These are phyloP conservation scores for Penicillium sp. DNA, from an alignment of 2,329 filamentous ascomycete genomes.

Conservation along the genomic window DNA sequence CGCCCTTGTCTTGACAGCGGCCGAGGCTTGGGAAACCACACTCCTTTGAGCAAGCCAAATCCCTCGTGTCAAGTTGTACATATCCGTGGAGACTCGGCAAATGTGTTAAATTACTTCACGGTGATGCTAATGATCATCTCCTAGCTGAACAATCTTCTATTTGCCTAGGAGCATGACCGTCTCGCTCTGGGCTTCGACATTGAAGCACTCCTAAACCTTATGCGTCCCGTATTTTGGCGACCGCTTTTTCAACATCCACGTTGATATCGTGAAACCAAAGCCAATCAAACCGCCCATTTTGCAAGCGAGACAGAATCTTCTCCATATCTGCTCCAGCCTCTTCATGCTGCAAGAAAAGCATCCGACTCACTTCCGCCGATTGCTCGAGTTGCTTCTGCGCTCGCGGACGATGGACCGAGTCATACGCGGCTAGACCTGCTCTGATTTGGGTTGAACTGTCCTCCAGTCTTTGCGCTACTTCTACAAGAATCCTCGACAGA, in stretches of 20 bases:
- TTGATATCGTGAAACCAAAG: constrained; percentile 11
- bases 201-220: too few species aligned
- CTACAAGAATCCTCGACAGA: constrained; percentile 24
- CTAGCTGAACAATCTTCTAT: too few species aligned
- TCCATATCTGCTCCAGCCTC: constrained; percentile 9
- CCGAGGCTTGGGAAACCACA: too few species aligned
- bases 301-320: constrained; percentile 6
- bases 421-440: constrained; percentile 3
- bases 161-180: too few species aligned
- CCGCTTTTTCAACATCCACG: constrained; percentile 4
- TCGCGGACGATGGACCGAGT: constrained; percentile 5
- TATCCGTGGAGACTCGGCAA: too few species aligned
- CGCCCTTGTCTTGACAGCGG: too few species aligned
- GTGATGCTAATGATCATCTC: too few species aligned
- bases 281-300: constrained; percentile 8
- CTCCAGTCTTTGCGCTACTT: constrained; percentile 1
- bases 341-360: constrained; percentile 11
- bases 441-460: not conserved
- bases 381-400: constrained; percentile 6
- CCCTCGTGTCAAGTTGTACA: too few species aligned
- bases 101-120: too few species aligned
- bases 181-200: too few species aligned
- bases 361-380: constrained; percentile 6
- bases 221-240: not conserved
- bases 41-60: too few species aligned